Evolutionary conservation across 2,329 filamentous ascomycete species (phyloP), one percentile per base, ranked within the genome.

Genomic region (Epichloe aotearoae): DNA sequence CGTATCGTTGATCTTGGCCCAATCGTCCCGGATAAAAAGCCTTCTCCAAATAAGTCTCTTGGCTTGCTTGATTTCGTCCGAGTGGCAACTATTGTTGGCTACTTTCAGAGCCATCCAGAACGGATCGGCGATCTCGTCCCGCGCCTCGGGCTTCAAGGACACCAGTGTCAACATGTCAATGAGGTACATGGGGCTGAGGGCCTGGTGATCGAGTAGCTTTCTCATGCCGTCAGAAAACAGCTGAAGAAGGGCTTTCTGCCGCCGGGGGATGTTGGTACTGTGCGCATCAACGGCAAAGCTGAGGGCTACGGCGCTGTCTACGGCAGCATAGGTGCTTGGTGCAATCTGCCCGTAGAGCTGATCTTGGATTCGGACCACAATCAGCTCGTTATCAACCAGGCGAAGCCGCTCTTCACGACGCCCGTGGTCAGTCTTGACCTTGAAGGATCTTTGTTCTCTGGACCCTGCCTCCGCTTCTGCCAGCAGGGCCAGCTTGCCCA

Each of bases 111-210:
- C 89, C 53, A 85, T 71, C 64, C 80, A 86, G 64, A 94, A 96
- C 55, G 88, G 84, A 51, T 76, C 66, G 72, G 73, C 61, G n/a
- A 75, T 72, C n/a, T 77, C 71, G 45, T 83, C 77, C 40, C 61
- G 62, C 14, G 66, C 64, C 64, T 70, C 69, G 0, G 68, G 67
- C 38, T 72, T 69, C 14, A 77, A 62, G 4, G 63, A 62, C 15
- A 91, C 83, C 14, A 96, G 72, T 0, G 90, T 96, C 42, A 98
- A 75, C 20, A 90, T 70, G 59, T 93, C 87, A 49, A 91, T 82
- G 38, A 84, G 69, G 17, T 71, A 73, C 54, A 77, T 69, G 4
- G 83, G 69, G 59, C 86, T 79, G 53, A 97, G 74, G 3, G 82
- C 82, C 60, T 84, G 77, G 59, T 90, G 82, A 45, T 79, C 75